Conservation (phyloP, 2,329 filamentous ascomycete genomes). For the Monilinia laxa region DNA sequence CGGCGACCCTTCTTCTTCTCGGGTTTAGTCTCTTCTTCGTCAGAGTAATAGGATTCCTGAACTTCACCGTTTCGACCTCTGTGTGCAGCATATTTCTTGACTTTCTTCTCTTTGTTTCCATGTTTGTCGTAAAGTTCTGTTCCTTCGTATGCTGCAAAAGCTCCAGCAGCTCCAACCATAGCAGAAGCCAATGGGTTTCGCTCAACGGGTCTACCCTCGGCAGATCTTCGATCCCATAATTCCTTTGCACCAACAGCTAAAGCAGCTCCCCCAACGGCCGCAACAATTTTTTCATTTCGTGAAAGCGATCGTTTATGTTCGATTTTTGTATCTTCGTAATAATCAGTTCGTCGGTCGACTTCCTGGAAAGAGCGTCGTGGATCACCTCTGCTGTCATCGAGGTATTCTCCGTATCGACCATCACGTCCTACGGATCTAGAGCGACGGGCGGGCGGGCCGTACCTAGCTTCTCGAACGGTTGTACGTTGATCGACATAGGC, state of each 20-base stretch:
- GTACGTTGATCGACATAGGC: slow-evolving; percentile 33
- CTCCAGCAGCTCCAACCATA: slow-evolving; percentile 62
- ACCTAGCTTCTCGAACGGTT: slow-evolving; percentile 38
- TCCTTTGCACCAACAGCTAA: slow-evolving; percentile 66
- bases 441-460: slow-evolving; percentile 49
- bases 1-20: slow-evolving; percentile 53
- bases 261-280: slow-evolving; percentile 63
- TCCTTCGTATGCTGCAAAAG: slow-evolving; percentile 62
- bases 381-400: slow-evolving; percentile 43
- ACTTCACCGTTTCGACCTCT: slow-evolving; percentile 54
- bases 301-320: slow-evolving; percentile 57
- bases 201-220: slow-evolving; percentile 47
- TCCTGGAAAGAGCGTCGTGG: slow-evolving; percentile 50
- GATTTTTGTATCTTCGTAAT: slow-evolving; percentile 51
- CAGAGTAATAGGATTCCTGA: slow-evolving; percentile 55
- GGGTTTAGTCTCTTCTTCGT: slow-evolving; percentile 53
- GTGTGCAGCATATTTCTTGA: slow-evolving; percentile 54
- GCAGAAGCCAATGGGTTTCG: slow-evolving; percentile 60
- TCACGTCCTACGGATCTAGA: slow-evolving; percentile 63
- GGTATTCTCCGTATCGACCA: slow-evolving; percentile 61
- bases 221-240: slow-evolving; percentile 62
- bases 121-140: slow-evolving; percentile 63
- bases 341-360: slow-evolving; percentile 49
- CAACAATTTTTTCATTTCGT: slow-evolving; percentile 65
- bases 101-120: slow-evolving; percentile 43